Evolutionary conservation across 176 grass and related monocot species (phyloP), one percentile per base, ranked within the genome.

Genomic region (Avena eriantha): DNA sequence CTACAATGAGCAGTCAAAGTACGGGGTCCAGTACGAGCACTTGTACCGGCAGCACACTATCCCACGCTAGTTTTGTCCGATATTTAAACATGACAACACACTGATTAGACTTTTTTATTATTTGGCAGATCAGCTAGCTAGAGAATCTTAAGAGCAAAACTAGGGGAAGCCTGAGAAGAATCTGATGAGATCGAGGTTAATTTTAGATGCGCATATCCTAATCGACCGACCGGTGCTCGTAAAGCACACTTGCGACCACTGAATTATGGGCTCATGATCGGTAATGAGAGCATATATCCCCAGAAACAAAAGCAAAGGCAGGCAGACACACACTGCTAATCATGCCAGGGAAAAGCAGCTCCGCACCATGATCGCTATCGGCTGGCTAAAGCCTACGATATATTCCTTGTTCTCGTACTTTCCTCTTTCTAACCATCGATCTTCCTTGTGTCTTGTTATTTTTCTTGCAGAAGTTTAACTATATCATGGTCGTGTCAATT

Each of bases 351-450:
- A 49, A 85, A 65, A 22, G 64, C 13, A 18, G 69, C 51, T 77
- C 61, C 7, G 69, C 81, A 19, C 8, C 80, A 88, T 81, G 60
- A 81, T 77, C 58, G 76, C 58, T 61, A 55, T 10, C 10, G 51
- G 23, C 60, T n/a, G 17, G 70, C 41, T 82, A 81, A 82, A 73
- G 48, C 76, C 76, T 24, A 83, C 5, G 7, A 22, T 74, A 91
- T 82, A 71, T 88, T 70, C 77, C 85, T 86, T 39, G 86, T 58
- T 64, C 78, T 86, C n/a, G 78, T 83, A 66, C 86, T 79, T 83
- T 82, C 19, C 74, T 7, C 73, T 68, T 33, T 76, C 24, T 47
- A 50, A 66, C 60, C 11, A 64, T 65, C 61, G 13, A 33, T 80
- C 64, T 34, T 34, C 41, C 14, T 41, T 35, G 45, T 33, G 26